phyloP scores from a whole-genome alignment of 208 protist species.

The Crithidia thermophila region DNA sequence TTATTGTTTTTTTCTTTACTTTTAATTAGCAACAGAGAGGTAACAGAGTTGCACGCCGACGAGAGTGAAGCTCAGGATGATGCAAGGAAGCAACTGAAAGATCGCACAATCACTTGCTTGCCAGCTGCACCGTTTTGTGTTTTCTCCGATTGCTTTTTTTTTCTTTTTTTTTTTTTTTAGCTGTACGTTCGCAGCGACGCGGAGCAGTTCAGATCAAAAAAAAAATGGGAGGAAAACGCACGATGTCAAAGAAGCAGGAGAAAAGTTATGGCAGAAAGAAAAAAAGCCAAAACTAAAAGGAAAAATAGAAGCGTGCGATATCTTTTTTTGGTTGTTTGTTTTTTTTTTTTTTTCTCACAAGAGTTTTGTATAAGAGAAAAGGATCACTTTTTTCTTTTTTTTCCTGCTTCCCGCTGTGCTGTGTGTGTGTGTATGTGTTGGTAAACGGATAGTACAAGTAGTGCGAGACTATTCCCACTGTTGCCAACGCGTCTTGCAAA shows the following conservation, averaged over 20 bases:
- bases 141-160: not conserved
- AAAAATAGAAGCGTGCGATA: not conserved
- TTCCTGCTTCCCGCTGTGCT: too few species aligned
- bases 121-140: too few species aligned
- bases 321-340: not conserved
- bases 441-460: not conserved
- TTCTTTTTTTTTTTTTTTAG: not conserved
- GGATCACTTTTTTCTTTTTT: not conserved
- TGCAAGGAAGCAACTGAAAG: too few species aligned
- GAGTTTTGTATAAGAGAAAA: not conserved
- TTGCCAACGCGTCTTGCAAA: not conserved
- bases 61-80: too few species aligned
- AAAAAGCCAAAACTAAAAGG: not conserved
- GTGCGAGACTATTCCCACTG: not conserved
- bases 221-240: not conserved
- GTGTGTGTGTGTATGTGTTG: conserved; percentile 8
- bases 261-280: not conserved
- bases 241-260: not conserved
- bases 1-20: not conserved
- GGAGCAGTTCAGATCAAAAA: not conserved
- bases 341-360: not conserved
- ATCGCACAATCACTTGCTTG: too few species aligned
- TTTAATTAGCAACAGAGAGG: too few species aligned
- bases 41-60: too few species aligned
- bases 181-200: not conserved